Percentiles rank a stretch among this genome's conserved stretches.
Evolutionary conservation across 176 grass and related monocot species (phyloP).

Genomic region (Thinopyrum elongatum): DNA sequence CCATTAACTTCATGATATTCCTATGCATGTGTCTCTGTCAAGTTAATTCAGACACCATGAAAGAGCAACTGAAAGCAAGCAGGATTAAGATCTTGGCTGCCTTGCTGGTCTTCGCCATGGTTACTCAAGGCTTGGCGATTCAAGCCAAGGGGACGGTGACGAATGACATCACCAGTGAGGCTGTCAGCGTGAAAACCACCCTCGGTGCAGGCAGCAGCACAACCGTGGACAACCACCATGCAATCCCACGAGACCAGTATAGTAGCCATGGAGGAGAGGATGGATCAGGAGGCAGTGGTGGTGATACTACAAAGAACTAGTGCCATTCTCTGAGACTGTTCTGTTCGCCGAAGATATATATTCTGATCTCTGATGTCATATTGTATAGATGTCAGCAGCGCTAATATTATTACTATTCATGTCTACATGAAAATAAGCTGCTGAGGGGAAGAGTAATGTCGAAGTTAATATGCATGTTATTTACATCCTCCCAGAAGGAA

Average conservation of each 20-base stretch:
- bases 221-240: slow-evolving; percentile 51
- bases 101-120: slow-evolving; percentile 4
- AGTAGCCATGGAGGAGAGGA: slow-evolving; percentile 35
- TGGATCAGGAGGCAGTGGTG: not conserved
- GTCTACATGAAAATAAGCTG: not conserved
- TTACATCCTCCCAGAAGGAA: not conserved
- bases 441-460: not conserved
- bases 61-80: not conserved
- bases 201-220: slow-evolving; percentile 6
- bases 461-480: not conserved
- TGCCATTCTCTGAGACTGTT: not conserved
- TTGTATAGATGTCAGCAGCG: not conserved
- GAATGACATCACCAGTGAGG: not conserved
- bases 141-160: not conserved
- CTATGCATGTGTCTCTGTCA: not conserved
- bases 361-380: not conserved
- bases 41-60: not conserved
- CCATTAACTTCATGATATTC: not conserved
- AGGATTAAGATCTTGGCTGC: not conserved
- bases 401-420: not conserved
- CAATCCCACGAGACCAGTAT: slow-evolving; percentile 49
- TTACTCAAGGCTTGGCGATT: not conserved
- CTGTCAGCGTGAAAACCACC: not conserved
- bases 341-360: not conserved
- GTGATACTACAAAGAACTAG: slow-evolving; percentile 44